Percentiles rank a stretch among this genome's conserved stretches.
phyloP scores from a whole-genome alignment of 352 stramenopile species.

The Elongisporangium undulatum region DNA sequence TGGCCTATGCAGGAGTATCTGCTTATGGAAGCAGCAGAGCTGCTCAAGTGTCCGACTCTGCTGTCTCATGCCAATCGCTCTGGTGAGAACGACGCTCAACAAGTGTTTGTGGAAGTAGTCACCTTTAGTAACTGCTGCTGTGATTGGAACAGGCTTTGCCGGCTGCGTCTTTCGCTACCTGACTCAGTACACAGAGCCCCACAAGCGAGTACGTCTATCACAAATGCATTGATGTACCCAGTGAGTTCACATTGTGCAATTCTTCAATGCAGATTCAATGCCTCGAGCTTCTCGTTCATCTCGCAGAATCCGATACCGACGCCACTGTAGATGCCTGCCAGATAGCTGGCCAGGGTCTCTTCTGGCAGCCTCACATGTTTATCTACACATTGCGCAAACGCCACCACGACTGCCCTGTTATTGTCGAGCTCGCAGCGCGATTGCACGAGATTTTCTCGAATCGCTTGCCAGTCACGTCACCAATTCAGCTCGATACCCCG shows the following conservation, averaged over 20 bases:
- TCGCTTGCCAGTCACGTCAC: slow-evolving; percentile 53
- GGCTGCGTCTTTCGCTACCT: slow-evolving; percentile 58
- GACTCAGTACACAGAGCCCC: slow-evolving; percentile 37
- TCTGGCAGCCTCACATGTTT: slow-evolving; percentile 80
- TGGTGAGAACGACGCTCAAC: slow-evolving; percentile 17
- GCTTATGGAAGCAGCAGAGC: slow-evolving; percentile 43
- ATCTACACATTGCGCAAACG: slow-evolving; percentile 73
- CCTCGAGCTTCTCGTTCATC: slow-evolving; percentile 46
- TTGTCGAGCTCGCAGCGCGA: slow-evolving; percentile 34
- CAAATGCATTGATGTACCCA: neutral
- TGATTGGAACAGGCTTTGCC: slow-evolving; percentile 35
- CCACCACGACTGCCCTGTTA: slow-evolving; percentile 38
- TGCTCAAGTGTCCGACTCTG: slow-evolving; percentile 44
- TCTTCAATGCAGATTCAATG: slow-evolving; percentile 34
- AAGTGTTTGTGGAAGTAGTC: neutral
- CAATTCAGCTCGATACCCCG: slow-evolving; percentile 30
- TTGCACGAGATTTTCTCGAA: slow-evolving; percentile 39
- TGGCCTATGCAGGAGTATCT: slow-evolving; percentile 41
- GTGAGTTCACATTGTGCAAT: slow-evolving; percentile 1
- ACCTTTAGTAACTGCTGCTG: slow-evolving; percentile 1
- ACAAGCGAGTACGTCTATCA: slow-evolving; percentile 41
- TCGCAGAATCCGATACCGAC: slow-evolving; percentile 44
- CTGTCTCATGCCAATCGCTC: slow-evolving; percentile 39
- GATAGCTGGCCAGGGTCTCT: slow-evolving; percentile 57
- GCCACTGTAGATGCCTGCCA: slow-evolving; percentile 50